Base-by-base conservation (phyloP, 805 yeast genomes). In the Dipodascopsis uninucleata region DNA sequence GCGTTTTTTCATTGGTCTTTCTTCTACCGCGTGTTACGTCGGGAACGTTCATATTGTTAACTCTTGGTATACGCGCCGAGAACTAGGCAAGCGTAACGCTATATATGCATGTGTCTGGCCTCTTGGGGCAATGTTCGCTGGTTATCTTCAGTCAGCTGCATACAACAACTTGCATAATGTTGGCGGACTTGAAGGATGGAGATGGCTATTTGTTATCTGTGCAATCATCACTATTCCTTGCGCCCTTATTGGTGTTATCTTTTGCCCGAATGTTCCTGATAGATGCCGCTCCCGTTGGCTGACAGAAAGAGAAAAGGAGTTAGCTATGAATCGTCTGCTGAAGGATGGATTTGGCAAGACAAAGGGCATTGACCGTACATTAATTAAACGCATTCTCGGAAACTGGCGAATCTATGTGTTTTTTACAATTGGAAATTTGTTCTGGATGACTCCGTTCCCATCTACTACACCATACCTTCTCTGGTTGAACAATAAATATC, bases 141-240 rank as follows among this genome's bases (percentile, higher is more conserved):
- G 85, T 35, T 74, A 78, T 48, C 65, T 82, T 33, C 81, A 80
- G 53, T 75, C 81, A n/a, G 76, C 81, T 6, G 72, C 79, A 20
- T 72, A 66, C 45, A 56, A 68, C 18, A 57, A 63, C 32, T 60
- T 82, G 52, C 63, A 70, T 43, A 84, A 81, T 26, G 64, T 58
- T 7, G 58, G 61, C 35, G 86, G 86, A 0, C 63, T 76, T 10
- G 71, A 70, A 5, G 79, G 85, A 10, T 82, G 87, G 87, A 71
- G 80, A 67, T 82, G 87, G 87, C 75, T 79, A 56, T 82, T 79
- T 57, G 75, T 82, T 34, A 71, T 82, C 50, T 85, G 81, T 59
- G 80, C 81, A 10, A 58, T 76, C 39, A 72, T 82, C 36, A 76
- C 82, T 4, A 58, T 81, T 23, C 77, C 71, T 1, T 75, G 82